Percentiles rank a stretch among this genome's conserved stretches.
Evolutionary conservation across 2,329 filamentous ascomycete genomes (phyloP).

Genomic region (Colletotrichum cuscutae): DNA sequence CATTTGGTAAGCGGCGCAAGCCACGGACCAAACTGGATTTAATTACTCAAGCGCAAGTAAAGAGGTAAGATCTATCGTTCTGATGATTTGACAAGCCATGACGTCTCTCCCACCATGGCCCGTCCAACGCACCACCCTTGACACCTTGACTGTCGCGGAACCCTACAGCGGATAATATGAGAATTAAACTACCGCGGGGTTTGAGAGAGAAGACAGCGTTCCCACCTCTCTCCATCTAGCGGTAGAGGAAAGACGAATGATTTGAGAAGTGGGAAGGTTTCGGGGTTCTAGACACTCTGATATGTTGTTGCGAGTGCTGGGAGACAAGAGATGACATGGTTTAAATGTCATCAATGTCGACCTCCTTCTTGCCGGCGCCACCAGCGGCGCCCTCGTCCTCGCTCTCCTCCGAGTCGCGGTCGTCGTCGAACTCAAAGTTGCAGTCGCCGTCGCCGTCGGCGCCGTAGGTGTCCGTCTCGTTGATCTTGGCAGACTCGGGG

Average conservation of each 20-base stretch:
- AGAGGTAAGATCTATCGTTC: conserved; percentile 24
- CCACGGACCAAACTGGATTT: conserved; percentile 1
- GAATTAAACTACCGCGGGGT: conserved; percentile 40
- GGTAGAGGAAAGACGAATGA: background rate
- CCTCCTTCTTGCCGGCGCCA: conserved; percentile 76
- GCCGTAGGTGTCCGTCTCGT: conserved; percentile 96
- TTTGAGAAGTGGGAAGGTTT: conserved; percentile 27
- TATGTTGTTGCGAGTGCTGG: background rate
- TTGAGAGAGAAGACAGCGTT: conserved; percentile 76
- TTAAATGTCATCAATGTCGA: conserved; percentile 97
- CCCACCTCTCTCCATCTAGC: conserved; percentile 36
- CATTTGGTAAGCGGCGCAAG: background rate
- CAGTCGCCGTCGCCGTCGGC: conserved; percentile 94
- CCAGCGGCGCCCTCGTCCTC: conserved; percentile 64
- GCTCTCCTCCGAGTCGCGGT: conserved; percentile 71
- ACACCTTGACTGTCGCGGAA: conserved; percentile 57
- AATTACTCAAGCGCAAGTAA: conserved; percentile 15
- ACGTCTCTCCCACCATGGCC: conserved; percentile 72
- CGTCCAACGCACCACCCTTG: conserved; percentile 46
- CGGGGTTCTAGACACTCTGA: conserved; percentile 14
- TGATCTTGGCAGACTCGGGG: conserved; percentile 98
- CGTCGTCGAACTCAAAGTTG: conserved; percentile 99
- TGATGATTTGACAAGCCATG: conserved; percentile 51
- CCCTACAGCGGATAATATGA: conserved; percentile 32
- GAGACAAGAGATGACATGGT: conserved; percentile 27